Conservation (phyloP, 371 early-diverging fungal species). For the Neoconidiobolus thromboides region DNA sequence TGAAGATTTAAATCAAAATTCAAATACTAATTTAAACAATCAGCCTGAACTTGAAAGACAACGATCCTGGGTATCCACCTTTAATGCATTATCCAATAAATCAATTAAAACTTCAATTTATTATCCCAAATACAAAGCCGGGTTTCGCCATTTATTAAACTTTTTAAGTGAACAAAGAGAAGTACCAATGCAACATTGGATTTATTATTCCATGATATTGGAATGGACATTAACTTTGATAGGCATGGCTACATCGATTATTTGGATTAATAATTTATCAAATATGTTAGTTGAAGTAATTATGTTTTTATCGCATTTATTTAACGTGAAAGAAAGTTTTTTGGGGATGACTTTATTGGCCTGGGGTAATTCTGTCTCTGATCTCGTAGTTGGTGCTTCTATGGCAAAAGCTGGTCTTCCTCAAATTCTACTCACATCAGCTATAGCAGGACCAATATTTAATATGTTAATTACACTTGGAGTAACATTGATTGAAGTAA, state of each 20-base stretch:
- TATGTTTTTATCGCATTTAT: conserved; percentile 2
- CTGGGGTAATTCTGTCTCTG: conserved; percentile 12
- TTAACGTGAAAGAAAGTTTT: conserved; percentile 4
- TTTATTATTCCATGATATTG: no score
- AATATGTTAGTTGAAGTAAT: conserved; percentile 10
- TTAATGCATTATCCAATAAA: not conserved
- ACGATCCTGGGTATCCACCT: not conserved
- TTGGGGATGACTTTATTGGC: conserved; percentile 12
- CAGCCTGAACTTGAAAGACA: not conserved
- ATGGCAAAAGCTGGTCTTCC: conserved; percentile 9
- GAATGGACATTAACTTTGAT: not conserved
- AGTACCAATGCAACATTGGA: no score
- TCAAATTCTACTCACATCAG: conserved; percentile 8
- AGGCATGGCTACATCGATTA: conserved; percentile 7
- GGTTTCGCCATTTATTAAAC: not conserved
- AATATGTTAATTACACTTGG: conserved; percentile 9
- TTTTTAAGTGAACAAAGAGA: not conserved
- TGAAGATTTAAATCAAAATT: no score
- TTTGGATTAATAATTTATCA: conserved; percentile 11
- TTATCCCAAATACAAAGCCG: not conserved
- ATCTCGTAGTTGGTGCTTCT: conserved; percentile 6
- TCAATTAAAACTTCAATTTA: not conserved
- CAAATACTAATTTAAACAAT: no score
- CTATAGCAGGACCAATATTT: conserved; percentile 8
- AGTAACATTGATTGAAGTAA: no score